Evolutionary conservation across 192 early-diverging fungal species (phyloP).

Genomic region (Backusella australiensis): DNA sequence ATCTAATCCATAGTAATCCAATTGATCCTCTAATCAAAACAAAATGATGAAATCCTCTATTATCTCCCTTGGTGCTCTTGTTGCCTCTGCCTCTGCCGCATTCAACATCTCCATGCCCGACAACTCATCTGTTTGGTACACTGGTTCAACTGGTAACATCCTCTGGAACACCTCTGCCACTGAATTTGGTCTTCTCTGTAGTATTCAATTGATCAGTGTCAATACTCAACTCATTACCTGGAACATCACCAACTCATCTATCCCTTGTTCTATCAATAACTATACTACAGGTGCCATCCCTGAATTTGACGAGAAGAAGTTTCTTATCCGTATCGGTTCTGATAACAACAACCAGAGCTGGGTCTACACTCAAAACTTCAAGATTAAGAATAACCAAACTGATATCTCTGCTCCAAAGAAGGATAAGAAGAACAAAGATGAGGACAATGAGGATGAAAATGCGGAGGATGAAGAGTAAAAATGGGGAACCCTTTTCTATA

Average conservation of each 20-base stretch:
- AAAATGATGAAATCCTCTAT: neutral
- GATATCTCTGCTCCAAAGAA: neutral
- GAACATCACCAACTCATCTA: slow-evolving; percentile 6
- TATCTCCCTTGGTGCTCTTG: neutral
- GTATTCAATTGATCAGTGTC: neutral
- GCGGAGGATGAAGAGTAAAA: neutral
- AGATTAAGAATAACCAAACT: neutral
- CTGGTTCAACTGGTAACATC: neutral
- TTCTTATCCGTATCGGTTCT: neutral
- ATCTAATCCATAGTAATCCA: neutral
- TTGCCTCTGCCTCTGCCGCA: neutral
- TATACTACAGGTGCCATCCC: neutral
- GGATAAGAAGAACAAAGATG: neutral
- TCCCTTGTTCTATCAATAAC: neutral
- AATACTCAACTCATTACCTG: neutral
- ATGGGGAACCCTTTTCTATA: no score
- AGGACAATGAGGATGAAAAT: neutral
- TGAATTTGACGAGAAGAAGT: neutral
- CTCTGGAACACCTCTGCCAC: neutral
- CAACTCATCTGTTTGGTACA: neutral
- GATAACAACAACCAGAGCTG: neutral
- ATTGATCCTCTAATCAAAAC: neutral
- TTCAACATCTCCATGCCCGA: neutral
- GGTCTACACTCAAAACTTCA: neutral
- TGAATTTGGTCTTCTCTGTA: neutral